These are phyloP conservation scores for Diplodia seriata DNA, from an alignment of 2,329 filamentous ascomycete species.

Conservation along the genomic window DNA sequence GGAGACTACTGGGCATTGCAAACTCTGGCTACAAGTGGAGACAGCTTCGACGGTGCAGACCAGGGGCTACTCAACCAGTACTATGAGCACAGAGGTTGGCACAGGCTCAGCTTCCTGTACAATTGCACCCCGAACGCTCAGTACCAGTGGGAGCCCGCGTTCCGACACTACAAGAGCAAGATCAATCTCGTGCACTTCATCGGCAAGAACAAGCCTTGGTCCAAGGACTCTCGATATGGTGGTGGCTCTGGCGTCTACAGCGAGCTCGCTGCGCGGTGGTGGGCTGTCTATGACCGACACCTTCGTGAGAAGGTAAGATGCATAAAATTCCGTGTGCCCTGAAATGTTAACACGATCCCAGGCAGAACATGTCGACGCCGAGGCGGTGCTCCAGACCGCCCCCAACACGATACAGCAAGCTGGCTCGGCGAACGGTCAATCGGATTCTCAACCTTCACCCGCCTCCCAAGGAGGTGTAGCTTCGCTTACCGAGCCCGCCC, in stretches of 20 bases:
- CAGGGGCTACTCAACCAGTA: conserved; percentile 96
- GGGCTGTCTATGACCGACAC: conserved; percentile 91
- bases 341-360: not conserved
- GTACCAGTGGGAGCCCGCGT: conserved; percentile 97
- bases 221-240: conserved; percentile 49
- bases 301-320: conserved; percentile 57
- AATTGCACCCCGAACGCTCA: conserved; percentile 96
- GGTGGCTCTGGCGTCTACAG: conserved; percentile 71
- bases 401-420: conserved; percentile 35
- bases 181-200: conserved; percentile 97
- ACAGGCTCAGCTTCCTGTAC: conserved; percentile 91
- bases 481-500: conserved; percentile 53
- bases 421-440: conserved; percentile 41
- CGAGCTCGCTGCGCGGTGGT: conserved; percentile 88
- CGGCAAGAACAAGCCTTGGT: conserved; percentile 88
- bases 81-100: conserved; percentile 77
- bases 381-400: conserved; percentile 12
- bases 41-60: conserved; percentile 96
- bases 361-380: conserved; percentile 21
- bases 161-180: conserved; percentile 86
- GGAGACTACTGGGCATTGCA: conserved; percentile 85
- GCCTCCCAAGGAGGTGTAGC: conserved; percentile 43
- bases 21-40: conserved; percentile 82
- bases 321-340: not conserved
- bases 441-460: conserved; percentile 38